A percentile compares a stretch with the other conserved stretches of the same genome.
Conservation (phyloP, 2,329 filamentous ascomycete species). For the Colletotrichum karsti region DNA sequence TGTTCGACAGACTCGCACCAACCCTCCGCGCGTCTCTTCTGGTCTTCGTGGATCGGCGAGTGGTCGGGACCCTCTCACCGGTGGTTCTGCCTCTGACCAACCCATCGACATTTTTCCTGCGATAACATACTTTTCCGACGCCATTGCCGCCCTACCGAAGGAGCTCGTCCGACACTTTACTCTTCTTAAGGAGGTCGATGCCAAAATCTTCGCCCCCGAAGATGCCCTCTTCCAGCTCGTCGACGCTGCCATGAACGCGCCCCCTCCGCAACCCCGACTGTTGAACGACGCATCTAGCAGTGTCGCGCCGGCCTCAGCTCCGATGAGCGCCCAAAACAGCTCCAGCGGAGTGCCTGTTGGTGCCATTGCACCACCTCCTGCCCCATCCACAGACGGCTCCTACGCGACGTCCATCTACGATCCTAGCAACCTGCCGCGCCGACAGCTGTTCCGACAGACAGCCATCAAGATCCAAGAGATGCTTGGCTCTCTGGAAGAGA, state of each 20-base stretch:
- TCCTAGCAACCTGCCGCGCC: slow-evolving; percentile 68
- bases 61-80: slow-evolving; percentile 55
- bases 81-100: slow-evolving; percentile 57
- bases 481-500: slow-evolving; percentile 92
- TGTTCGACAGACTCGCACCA: slow-evolving; percentile 71
- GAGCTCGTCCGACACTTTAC: slow-evolving; percentile 97
- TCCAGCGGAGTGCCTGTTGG: slow-evolving; percentile 48
- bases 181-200: slow-evolving; percentile 95
- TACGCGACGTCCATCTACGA: slow-evolving; percentile 57
- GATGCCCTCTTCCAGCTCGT: slow-evolving; percentile 82
- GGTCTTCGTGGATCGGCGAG: slow-evolving; percentile 52
- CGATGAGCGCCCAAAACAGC: slow-evolving; percentile 61
- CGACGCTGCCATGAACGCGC: slow-evolving; percentile 65
- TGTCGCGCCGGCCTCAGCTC: slow-evolving; percentile 51
- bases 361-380: slow-evolving; percentile 42
- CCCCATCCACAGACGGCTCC: slow-evolving; percentile 52
- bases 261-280: slow-evolving; percentile 54
- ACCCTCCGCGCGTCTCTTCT: slow-evolving; percentile 63
- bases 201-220: slow-evolving; percentile 91
- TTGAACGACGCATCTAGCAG: slow-evolving; percentile 54
- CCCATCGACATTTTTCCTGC: slow-evolving; percentile 74
- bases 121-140: slow-evolving; percentile 84
- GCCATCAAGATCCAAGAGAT: slow-evolving; percentile 83
- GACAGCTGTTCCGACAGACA: slow-evolving; percentile 81
- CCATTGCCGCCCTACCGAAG: slow-evolving; percentile 89